Conservation (phyloP, 805 yeast species). For the Isabelozyma pseudorhagii region DNA sequence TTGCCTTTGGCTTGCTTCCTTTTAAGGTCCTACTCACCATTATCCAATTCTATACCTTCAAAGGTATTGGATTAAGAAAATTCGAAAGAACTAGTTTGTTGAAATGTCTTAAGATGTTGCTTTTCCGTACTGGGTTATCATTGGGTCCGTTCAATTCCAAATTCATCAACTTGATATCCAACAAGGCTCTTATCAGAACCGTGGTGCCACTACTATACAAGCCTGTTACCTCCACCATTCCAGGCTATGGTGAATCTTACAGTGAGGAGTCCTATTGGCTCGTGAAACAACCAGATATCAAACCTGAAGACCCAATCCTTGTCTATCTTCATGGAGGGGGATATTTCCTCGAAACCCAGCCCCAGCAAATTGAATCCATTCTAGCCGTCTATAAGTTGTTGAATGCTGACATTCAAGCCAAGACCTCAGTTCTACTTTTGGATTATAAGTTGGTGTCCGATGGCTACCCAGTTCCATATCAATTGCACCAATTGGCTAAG, state of each 20-base stretch:
- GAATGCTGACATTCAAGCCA: constrained; percentile 13
- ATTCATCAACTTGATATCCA: constrained; percentile 2
- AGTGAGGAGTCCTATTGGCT: constrained; percentile 33
- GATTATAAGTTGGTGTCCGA: constrained; percentile 30
- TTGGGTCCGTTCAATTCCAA: constrained; percentile 6
- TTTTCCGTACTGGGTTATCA: constrained; percentile 8
- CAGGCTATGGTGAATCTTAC: constrained; percentile 30
- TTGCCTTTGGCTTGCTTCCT: background rate
- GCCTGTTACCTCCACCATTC: constrained; percentile 9
- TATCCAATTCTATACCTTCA: constrained; percentile 2
- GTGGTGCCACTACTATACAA: constrained; percentile 2
- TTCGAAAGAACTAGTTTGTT: constrained; percentile 8
- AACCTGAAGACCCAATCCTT: constrained; percentile 25
- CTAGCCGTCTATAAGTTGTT: constrained; percentile 26
- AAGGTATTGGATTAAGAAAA: constrained; percentile 5
- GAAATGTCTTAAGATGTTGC: constrained; percentile 8
- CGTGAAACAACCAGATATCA: constrained; percentile 22
- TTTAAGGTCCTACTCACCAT: background rate
- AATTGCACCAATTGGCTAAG: constrained; percentile 25
- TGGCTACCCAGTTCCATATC: constrained; percentile 31
- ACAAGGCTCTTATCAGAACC: constrained; percentile 8
- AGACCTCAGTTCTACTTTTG: constrained; percentile 23
- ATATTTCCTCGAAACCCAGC: constrained; percentile 27
- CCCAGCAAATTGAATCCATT: constrained; percentile 26
- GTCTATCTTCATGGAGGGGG: constrained; percentile 42